Evolutionary conservation across 768 basidiomycete species (phyloP).

Genomic region (Trametes cubensis): DNA sequence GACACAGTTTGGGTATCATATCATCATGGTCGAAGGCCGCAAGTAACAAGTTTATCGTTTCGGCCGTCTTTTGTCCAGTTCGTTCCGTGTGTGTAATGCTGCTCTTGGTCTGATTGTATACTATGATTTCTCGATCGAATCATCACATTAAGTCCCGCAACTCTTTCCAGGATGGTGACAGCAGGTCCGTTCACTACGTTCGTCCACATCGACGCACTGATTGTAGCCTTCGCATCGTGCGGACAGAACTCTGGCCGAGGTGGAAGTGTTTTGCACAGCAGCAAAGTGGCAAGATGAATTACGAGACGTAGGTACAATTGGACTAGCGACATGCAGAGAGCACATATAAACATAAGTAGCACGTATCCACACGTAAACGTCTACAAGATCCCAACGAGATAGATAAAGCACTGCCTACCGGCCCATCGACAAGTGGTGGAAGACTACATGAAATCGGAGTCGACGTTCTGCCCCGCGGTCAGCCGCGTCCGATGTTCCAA

Average conservation of each 20-base stretch:
- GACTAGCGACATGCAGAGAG: slow-evolving; percentile 8
- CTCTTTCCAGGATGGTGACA: too few species aligned
- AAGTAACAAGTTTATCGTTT: slow-evolving; percentile 48
- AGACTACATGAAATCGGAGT: slow-evolving; percentile 24
- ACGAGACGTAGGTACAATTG: slow-evolving; percentile 6
- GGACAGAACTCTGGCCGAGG: too few species aligned
- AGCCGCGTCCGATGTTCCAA: slow-evolving; percentile 30
- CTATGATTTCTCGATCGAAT: too few species aligned
- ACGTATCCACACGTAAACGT: not conserved
- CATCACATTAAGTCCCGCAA: too few species aligned
- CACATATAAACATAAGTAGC: slow-evolving; percentile 8
- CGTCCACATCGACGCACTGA: too few species aligned
- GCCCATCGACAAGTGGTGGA: not conserved
- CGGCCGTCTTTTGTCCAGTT: not conserved
- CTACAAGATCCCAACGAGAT: slow-evolving; percentile 2
- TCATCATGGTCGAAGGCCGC: slow-evolving; percentile 90
- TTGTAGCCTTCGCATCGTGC: too few species aligned
- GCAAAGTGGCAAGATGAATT: not conserved
- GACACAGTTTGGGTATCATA: slow-evolving; percentile 84
- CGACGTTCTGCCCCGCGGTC: slow-evolving; percentile 20
- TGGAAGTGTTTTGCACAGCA: not conserved
- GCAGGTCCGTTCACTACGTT: too few species aligned
- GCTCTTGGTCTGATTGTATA: too few species aligned
- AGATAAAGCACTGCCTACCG: slow-evolving; percentile 2
- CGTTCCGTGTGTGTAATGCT: too few species aligned